Evolutionary conservation across 192 early-diverging fungal genomes (phyloP), one percentile per base, ranked within the genome.

Genomic region (Spinellus fusiger): DNA sequence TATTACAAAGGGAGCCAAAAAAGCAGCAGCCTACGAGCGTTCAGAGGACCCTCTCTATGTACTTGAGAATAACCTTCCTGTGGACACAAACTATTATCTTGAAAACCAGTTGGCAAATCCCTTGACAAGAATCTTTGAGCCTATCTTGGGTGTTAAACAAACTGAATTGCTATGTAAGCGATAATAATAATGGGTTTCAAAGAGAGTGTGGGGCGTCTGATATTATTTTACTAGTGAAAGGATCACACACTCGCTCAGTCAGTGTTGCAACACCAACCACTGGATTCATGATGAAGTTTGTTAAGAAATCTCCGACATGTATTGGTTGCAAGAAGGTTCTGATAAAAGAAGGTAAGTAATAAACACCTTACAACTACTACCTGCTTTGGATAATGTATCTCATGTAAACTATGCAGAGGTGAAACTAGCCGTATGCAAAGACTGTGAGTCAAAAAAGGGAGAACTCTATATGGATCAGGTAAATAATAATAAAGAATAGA

Each of bases 31-130:
- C 7, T 98, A 98, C 64, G 95, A 99, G 58, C 94, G 96, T 64
- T 93, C 95, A 1, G 96, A 99, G 70, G 96, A 99, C 67, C 96
- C 96, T 22, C 87, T 99, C 44, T 96, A 88, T 66, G 96, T 98
- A n/a, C 83, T 99, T 37, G 95, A 99, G 49, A 91, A 99, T 71
- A 99, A 95, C 71, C 77, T 99, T 40, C 94, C 96, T 1, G 96
- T 99, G 54, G 96, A 99, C 69, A 93, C 93, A 0, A 90, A 84
- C 61, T 94, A 98, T 67, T 99, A 99, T 64, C 79, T 98, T 23
- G 94, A 98, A 56, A 93, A 99, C 61, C 96, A 99, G 74, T 75
- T 99, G 32, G 84, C 92, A 10, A 96, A 96, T 13, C 96, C 96
- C 0, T 72, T 99, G 51, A 72, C 88, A 62, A 80, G 96, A 56